Base-by-base conservation (phyloP, 192 early-diverging fungal species). In the Gaertneriomyces semiglobifer region DNA sequence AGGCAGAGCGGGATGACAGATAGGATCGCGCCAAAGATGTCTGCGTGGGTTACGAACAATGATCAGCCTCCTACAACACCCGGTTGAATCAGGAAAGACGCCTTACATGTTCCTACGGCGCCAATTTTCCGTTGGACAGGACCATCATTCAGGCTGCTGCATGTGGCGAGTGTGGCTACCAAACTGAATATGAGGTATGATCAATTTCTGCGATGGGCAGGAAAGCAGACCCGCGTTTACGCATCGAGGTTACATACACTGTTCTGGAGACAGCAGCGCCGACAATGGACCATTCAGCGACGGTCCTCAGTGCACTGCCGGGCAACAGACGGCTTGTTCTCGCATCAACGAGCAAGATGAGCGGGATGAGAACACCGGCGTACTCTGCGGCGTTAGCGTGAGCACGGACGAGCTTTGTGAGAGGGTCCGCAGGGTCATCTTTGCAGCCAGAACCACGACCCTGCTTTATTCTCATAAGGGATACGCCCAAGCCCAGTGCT, bases 281-380 rank as follows among this genome's bases (percentile, higher is more conserved):
- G 11, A 62, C 45, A 6, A 62, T 8, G n/a, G 60, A 43, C 9
- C 6, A n/a, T 7, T 14, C 38, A 14, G 60, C 60, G 5, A 47
- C 60, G 9, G 11, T 62, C 60, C 48, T 62, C n/a, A 62, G 1
- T 5, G 38, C 12, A 45, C 39, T 47, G 6, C 60, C 45, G 19
- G 12, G 16, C 7, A 46, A 16, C 38, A 62, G 45, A 19, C 41
- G n/a, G 7, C 44, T 46, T 5, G 60, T 62, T 9, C 65, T 40
- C 43, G 65, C 53, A 58, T 66, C 65, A 10, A 44, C 65, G 7
- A 66, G 20, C 25, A 66, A 20, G 20, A 66, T 19, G 11, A 66
- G 56, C 25, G 65, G 65, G 11, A 66, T 56, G 25, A 66, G 48
- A 12, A 66, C 55, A n/a, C 43, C 41, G 7, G 65, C 65, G 43